Conservation (phyloP, 2,329 filamentous ascomycete genomes). For the Emericellopsis atlantica region DNA sequence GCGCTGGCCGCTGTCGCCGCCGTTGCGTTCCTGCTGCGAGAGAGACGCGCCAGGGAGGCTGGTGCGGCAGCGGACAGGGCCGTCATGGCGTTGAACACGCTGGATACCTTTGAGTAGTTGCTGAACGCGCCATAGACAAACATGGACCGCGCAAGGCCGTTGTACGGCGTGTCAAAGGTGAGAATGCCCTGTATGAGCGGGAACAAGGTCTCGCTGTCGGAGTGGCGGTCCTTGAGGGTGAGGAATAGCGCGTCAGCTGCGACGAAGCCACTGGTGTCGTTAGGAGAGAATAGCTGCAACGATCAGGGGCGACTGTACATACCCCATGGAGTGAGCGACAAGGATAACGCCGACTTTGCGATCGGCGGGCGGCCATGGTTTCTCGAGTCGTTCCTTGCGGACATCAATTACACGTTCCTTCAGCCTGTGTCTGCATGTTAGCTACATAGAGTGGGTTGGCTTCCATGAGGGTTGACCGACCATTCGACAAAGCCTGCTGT, state of each 20-base stretch:
- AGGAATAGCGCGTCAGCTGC: conserved; percentile 70
- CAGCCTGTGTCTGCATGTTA: conserved; percentile 38
- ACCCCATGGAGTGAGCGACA: conserved; percentile 74
- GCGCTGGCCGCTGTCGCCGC: conserved; percentile 8
- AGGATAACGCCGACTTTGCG: conserved; percentile 70
- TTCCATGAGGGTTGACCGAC: conserved; percentile 12
- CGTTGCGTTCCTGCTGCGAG: conserved; percentile 16
- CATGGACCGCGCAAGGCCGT: conserved; percentile 48
- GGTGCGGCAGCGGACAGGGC: conserved; percentile 36
- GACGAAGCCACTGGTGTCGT: conserved; percentile 52
- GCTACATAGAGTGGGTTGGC: background rate
- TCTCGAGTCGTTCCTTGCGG: conserved; percentile 53
- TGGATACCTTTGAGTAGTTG: conserved; percentile 44
- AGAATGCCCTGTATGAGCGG: conserved; percentile 71
- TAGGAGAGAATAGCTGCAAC: too few relatives aligned
- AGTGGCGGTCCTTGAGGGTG: conserved; percentile 50
- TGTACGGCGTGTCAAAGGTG: conserved; percentile 77
- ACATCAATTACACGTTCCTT: conserved; percentile 72
- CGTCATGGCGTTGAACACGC: conserved; percentile 44
- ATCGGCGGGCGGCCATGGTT: conserved; percentile 66
- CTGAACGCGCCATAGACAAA: conserved; percentile 49
- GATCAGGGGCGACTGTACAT: conserved; percentile 6
- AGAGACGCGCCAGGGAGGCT: conserved; percentile 24
- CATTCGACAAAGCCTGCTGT: conserved; percentile 32
- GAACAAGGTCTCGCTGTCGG: conserved; percentile 44